phyloP scores from a whole-genome alignment of 1,284 basidiomycete species.

The Ganoderma boninense region DNA sequence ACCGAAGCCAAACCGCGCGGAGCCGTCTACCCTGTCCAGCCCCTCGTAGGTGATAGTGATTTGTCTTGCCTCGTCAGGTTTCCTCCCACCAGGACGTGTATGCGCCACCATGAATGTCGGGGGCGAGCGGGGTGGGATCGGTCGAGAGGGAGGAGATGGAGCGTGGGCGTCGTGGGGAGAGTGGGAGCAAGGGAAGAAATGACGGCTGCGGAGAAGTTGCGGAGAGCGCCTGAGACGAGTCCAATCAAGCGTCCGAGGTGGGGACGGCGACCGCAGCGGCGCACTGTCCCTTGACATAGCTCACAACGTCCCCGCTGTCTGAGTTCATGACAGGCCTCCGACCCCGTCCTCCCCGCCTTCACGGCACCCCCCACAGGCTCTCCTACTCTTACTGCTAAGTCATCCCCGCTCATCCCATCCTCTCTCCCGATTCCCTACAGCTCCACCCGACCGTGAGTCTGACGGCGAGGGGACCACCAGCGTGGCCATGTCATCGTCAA shows the following conservation, averaged over 20 bases:
- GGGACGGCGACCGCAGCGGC: background rate
- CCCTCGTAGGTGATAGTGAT: slow-evolving; percentile 49
- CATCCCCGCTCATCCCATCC: background rate
- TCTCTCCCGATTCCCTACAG: background rate
- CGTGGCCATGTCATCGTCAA: slow-evolving; percentile 18
- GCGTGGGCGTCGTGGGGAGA: slow-evolving; percentile 3
- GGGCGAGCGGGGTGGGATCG: background rate
- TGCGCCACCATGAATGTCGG: background rate
- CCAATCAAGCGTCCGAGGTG: background rate
- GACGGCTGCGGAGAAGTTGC: no score
- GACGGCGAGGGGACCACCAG: background rate
- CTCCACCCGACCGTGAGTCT: background rate
- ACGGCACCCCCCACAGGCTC: slow-evolving; percentile 14
- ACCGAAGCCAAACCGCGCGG: slow-evolving; percentile 73
- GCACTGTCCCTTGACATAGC: background rate
- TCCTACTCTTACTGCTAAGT: background rate
- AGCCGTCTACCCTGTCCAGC: slow-evolving; percentile 69
- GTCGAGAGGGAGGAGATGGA: background rate
- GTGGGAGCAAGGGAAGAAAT: background rate
- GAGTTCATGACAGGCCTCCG: slow-evolving; percentile 9
- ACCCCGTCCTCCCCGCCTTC: slow-evolving; percentile 7
- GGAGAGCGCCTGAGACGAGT: background rate
- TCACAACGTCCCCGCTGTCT: background rate
- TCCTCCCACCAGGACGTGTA: slow-evolving; percentile 41
- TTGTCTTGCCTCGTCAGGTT: slow-evolving; percentile 37